Evolutionary conservation across 345 rosid species (phyloP), one percentile per base, ranked within the genome.

Genomic region (Murraya koenigii): DNA sequence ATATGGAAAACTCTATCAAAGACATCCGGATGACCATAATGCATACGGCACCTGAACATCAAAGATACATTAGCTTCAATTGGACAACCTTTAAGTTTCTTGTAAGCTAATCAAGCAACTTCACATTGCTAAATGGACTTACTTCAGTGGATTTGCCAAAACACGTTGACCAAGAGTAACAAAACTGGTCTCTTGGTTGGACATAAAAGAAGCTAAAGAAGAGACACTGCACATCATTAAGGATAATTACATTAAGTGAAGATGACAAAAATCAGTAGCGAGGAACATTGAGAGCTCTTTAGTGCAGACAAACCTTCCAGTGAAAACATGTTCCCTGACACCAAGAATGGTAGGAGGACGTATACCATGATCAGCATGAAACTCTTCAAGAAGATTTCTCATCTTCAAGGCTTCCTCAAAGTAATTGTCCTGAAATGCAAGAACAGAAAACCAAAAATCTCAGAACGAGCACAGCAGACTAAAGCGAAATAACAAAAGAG

Each of bases 21-120:
- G 77, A 95, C 96, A 89, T 95, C 99, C 59, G 99, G 99, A 87
- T 95, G 99, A 78, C 99, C 99, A 88, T 95, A 95, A 86, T 93
- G 98, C 98, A 95, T 90, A 30, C 99, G 99, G 70, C 94, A 93
- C 91, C 99, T 95, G 84, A 72, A 75, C 6, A 72, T 75, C 26
- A 77, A 17, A 60, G 7, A 78, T 39, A 41, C 5, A 2, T 70
- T 66, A 80, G 44, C 38, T 66, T 76, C 33, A 77, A 66, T 81
- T 52, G 44, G 59, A 38, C 32, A 20, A 52, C 65, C 15, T 47
- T 75, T 41, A 59, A 68, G 32, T 6, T 74, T 55, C 70, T 63
- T 66, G 20, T 56, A 74, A 61, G 66, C 71, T 73, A 71, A 39
- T 39, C 10, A 66, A 76, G 62, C 32, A 4, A 35, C 10, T 61